Evolutionary conservation across 768 basidiomycete species (phyloP), one percentile per base, ranked within the genome.

Genomic region (Kwoniella newhampshirensis): DNA sequence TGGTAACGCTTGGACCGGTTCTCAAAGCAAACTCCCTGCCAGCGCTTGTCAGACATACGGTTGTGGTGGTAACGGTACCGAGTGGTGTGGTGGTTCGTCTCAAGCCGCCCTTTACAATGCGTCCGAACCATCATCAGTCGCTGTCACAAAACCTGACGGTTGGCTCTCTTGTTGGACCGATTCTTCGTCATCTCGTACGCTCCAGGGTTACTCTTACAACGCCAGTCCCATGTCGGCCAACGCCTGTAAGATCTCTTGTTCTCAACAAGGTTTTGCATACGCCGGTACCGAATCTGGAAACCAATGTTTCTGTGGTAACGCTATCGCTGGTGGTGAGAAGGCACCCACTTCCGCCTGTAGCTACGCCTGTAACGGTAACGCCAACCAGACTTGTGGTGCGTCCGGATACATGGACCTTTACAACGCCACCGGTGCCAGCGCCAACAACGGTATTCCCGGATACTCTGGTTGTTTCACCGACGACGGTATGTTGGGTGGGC

Each of bases 401-500:
- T 36, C 30, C 13, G 59, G 42, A 15, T 28, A 39, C 45, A 47
- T 63, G 45, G 59, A 61, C 27, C 51, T 64, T 2, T 70, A 62
- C 58, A 62, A 65, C 41, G 53, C 60, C 26, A 59, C 68, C 18
- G 54, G 41, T 26, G 52, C 54, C 3, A 35, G 36, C 8, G 54
- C 49, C 28, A 37, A 43, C 42, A 46, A 48, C 40, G 42, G 54
- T 37, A 32, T 61, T 21, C 21, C 37, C 25, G 64, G 60, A 12
- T 66, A 66, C 51, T 17, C 58, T 4, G 67, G 67, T 25, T 68
- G 67, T 51, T 68, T 47, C 61, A 53, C 51, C 55, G 67, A 68
- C 42, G 40, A 47, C 55, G 17, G 21, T 25, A 49, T 45, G 12
- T 30, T 68, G n/a, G 52, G 50, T 36, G 46, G 45, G n/a, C 23